Base-by-base conservation (phyloP, 2,329 filamentous ascomycete species). In the Colletotrichum truncatum region DNA sequence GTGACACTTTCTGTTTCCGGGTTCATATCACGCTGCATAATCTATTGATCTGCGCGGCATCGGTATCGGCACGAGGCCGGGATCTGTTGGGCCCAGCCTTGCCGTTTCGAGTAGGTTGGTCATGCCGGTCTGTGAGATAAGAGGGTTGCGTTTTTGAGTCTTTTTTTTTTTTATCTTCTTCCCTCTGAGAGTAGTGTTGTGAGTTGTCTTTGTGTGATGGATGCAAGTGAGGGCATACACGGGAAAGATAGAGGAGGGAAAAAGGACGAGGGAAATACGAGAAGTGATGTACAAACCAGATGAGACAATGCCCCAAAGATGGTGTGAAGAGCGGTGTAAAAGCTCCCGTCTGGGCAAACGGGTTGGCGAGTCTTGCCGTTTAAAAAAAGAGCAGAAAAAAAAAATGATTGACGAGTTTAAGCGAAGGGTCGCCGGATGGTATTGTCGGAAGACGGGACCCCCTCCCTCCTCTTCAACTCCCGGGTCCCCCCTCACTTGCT, bases 11-110 rank as follows among this genome's bases (percentile, higher is more conserved):
- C 26, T 6, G 25, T 10, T 38, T 34, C 41, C 41, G 21, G 51
- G 30, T 34, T 39, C 34, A 63, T 63, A 63, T 66, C 57, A 34
- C 16, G 18, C 28, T 66, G 58, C 63, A 56, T 66, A 62, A 62
- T 62, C 57, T 66, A 66, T 66, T 56, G 63, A 49, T 49, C 60
- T 66, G 63, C 63, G 57, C 28, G 57, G 41, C 26, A 9, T 39
- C 57, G 49, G 63, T 36, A 32, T 46, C 41, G 36, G n/a, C n/a
- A n/a, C n/a, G n/a, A n/a, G 60, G 41, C 43, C 63, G 49, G 57
- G 41, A 32, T 46, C 56, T 26, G 41, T 36, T 55, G 57, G 49
- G 32, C n/a, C 21, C 43, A 63, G 57, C 57, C 63, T 56, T 55
- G 43, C 49, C 63, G n/a, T 34, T 41, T 56, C 12, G 12, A 49